Conservation (phyloP, 768 basidiomycete genomes). For the Serpula lacrymans region DNA sequence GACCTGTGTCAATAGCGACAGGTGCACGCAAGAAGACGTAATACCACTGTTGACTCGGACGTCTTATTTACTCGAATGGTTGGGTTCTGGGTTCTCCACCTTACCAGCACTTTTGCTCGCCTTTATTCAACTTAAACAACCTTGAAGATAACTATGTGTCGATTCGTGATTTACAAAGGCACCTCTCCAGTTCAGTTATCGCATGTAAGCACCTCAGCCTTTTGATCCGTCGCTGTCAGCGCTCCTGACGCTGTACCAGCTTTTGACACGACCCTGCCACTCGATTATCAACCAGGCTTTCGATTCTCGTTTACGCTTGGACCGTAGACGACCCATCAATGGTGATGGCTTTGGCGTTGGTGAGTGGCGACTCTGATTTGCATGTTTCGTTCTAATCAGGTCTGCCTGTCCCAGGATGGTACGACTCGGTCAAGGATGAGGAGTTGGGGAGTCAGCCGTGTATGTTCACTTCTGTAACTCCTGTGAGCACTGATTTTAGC, state of each 20-base stretch:
- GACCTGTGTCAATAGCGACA: too few species aligned
- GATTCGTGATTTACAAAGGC: constrained; percentile 94
- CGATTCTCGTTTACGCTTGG: constrained; percentile 85
- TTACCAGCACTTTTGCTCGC: too few species aligned
- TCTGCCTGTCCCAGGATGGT: constrained; percentile 66
- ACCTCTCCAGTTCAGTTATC: constrained; percentile 89
- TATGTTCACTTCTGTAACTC: constrained; percentile 93
- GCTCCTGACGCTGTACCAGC: constrained; percentile 32
- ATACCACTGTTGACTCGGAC: too few species aligned
- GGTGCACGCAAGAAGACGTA: too few species aligned
- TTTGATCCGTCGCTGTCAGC: constrained; percentile 5
- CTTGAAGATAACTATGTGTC: too few species aligned
- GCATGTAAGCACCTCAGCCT: constrained; percentile 50
- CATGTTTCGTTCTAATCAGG: too few species aligned
- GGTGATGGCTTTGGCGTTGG: constrained; percentile 97
- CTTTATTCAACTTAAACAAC: too few species aligned
- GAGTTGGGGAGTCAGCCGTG: constrained; percentile 87
- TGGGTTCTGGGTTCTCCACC: too few species aligned
- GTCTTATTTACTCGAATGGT: too few species aligned
- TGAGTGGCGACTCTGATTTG: constrained; percentile 34
- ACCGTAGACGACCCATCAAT: constrained; percentile 82
- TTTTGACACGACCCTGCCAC: constrained; percentile 92
- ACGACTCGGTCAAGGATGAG: constrained; percentile 80
- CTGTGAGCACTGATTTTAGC: constrained; percentile 47
- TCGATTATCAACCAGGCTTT: constrained; percentile 98